Evolutionary conservation across 106 monocot genomes (phyloP), one percentile per base, ranked within the genome.

Genomic region (Chionographis japonica): DNA sequence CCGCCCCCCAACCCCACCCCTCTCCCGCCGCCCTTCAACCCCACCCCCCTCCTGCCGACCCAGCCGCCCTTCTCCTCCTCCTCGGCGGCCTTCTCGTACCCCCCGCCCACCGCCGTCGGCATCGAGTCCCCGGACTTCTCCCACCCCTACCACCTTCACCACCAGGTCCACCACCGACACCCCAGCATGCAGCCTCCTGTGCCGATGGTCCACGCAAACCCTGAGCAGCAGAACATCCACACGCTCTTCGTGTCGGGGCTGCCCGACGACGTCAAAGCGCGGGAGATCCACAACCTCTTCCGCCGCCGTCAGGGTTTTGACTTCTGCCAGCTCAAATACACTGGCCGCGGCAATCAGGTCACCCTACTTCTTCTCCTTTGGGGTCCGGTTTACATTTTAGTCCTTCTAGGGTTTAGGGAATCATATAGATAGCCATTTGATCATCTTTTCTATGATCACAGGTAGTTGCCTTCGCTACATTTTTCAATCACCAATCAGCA

Each of bases 201-300:
- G 56, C 77, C 61, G 58, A 4, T 65, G 9, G 13, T 51, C 65
- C 65, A 60, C 73, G 35, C 60, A 18, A 77, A 70, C 42, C 69
- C 75, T 27, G 83, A 82, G 52, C 77, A 75, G 74, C 72, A 72
- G 56, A 63, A 49, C 50, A 87, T 94, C 56, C 58, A 69, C 60
- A 94, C 94, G 4, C 82, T 94, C 62, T 94, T 90, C 69, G 72
- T 94, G 39, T 73, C 90, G 11, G 94, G 90, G 4, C 77, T 90
- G 8, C 94, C 94, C 37, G 85, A 94, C 10, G 87, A 94, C 65
- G 83, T 94, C 56, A 94, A 90, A 72, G 72, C 90, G n/a, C 86
- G 90, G 4, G 94, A 94, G 82, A 80, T 94, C 72, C 85, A 94
- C 77, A 94, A 90, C 68, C 84, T 94, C 58, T 94, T 94, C 85